A percentile compares a stretch with the other conserved stretches of the same genome.
Conservation (phyloP, 2,329 filamentous ascomycete species). For the Dothistroma pini region DNA sequence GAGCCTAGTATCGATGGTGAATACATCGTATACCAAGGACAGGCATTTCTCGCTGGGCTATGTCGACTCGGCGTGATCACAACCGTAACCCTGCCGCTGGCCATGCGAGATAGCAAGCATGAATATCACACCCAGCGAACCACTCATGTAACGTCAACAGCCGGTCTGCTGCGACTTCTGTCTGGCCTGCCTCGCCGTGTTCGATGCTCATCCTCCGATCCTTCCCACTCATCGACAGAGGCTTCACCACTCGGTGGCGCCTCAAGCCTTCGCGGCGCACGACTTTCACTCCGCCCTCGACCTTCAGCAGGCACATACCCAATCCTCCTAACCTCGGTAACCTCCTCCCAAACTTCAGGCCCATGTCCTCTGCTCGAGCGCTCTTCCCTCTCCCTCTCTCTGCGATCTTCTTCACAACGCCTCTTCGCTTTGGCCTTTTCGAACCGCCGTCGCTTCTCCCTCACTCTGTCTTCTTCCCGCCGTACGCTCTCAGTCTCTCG, state of each 20-base stretch:
- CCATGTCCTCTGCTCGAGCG: constrained; percentile 6
- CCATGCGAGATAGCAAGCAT: background rate
- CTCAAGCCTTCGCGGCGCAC: constrained; percentile 6
- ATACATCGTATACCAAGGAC: background rate
- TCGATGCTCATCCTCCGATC: background rate
- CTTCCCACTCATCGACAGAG: background rate
- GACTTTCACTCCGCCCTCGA: constrained; percentile 7
- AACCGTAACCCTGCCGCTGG: background rate
- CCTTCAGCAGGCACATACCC: constrained; percentile 7
- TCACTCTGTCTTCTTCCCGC: constrained; percentile 9
- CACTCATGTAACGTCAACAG: constrained; percentile 8
- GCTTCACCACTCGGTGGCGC: background rate
- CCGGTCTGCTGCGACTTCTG: constrained; percentile 7
- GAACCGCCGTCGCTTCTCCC: constrained; percentile 11
- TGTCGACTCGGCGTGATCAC: background rate
- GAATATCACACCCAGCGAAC: background rate
- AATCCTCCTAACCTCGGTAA: constrained; percentile 6
- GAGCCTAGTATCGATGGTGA: background rate
- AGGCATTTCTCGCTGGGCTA: background rate
- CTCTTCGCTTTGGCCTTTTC: constrained; percentile 16
- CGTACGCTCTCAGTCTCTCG: constrained; percentile 13
- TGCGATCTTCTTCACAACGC: constrained; percentile 14
- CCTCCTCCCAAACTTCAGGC: constrained; percentile 5
- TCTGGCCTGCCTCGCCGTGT: background rate
- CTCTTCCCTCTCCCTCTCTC: constrained; percentile 10